phyloP scores from a whole-genome alignment of 148 eudicot genomes.

The Camellia japonica region DNA sequence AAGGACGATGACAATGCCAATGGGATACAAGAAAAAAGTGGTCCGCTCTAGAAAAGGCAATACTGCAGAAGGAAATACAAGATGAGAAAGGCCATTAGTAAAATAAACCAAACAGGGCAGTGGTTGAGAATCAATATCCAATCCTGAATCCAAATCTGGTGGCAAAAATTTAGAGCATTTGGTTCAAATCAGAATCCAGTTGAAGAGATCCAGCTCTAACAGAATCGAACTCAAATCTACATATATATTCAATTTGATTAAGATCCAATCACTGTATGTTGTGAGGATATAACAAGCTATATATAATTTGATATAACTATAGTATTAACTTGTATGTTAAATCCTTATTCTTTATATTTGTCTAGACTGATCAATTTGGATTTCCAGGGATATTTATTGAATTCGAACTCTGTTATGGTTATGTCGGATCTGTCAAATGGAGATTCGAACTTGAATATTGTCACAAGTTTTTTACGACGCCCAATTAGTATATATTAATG shows the following conservation, averaged over 20 bases:
- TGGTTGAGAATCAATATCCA: neutral
- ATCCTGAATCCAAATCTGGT: neutral
- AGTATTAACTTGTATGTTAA: too few species aligned
- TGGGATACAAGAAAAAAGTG: conserved; percentile 91
- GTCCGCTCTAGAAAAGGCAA: conserved; percentile 93
- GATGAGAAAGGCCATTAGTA: neutral
- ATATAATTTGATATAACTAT: neutral
- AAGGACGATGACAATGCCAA: conserved; percentile 78
- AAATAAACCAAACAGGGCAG: neutral
- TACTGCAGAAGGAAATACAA: conserved; percentile 50
- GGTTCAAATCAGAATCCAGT: neutral
- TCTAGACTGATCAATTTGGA: neutral
- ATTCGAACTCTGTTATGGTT: neutral
- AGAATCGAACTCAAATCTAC: neutral
- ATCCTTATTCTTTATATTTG: neutral
- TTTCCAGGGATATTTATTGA: neutral
- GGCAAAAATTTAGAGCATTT: neutral
- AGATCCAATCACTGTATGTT: too few species aligned
- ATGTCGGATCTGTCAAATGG: neutral
- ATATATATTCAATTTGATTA: neutral
- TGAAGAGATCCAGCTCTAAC: neutral
- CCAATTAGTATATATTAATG: too few species aligned
- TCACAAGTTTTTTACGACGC: neutral
- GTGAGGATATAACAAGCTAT: neutral
- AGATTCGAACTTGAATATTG: neutral